These are phyloP conservation scores for Phoenix dactylifera DNA, from an alignment of 176 grass and related monocot species.

Conservation along the genomic window DNA sequence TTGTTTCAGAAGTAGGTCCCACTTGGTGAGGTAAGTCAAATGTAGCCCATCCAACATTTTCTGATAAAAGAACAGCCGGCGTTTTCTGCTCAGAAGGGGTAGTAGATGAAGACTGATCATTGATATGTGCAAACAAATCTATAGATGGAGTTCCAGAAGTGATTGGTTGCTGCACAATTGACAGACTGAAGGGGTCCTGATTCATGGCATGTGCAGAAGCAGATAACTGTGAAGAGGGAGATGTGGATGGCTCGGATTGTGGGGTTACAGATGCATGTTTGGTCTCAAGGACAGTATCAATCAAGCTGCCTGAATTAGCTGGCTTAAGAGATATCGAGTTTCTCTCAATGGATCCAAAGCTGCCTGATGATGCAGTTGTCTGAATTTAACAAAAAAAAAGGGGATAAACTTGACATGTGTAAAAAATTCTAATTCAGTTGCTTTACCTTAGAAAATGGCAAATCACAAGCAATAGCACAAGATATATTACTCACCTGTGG, in stretches of 20 bases:
- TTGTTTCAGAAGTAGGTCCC: slow-evolving; percentile 21
- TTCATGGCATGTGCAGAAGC: slow-evolving; percentile 16
- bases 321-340: slow-evolving; percentile 35
- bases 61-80: slow-evolving; percentile 11
- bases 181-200: slow-evolving; percentile 29
- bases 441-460: not conserved
- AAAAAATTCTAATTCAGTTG: not conserved
- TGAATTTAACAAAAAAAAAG: not conserved
- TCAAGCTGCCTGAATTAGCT: slow-evolving; percentile 40
- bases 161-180: slow-evolving; percentile 13
- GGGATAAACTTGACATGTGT: too few relatives aligned
- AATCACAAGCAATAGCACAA: not conserved
- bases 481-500: slow-evolving; percentile 5
- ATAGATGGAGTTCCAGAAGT: slow-evolving; percentile 29
- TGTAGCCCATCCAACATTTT: slow-evolving; percentile 73
- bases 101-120: slow-evolving; percentile 11
- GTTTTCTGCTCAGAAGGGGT: slow-evolving; percentile 15
- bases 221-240: slow-evolving; percentile 30
- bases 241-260: slow-evolving; percentile 6
- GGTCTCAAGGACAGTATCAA: slow-evolving; percentile 34
- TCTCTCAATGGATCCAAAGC: slow-evolving; percentile 24
- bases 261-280: slow-evolving; percentile 15
- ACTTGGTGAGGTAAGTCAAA: slow-evolving; percentile 56
- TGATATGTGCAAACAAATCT: slow-evolving; percentile 53
- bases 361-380: slow-evolving; percentile 46